A percentile compares a stretch with the other conserved stretches of the same genome.
Conservation (phyloP, 179 eudicot species). For the Nepenthes alata region DNA sequence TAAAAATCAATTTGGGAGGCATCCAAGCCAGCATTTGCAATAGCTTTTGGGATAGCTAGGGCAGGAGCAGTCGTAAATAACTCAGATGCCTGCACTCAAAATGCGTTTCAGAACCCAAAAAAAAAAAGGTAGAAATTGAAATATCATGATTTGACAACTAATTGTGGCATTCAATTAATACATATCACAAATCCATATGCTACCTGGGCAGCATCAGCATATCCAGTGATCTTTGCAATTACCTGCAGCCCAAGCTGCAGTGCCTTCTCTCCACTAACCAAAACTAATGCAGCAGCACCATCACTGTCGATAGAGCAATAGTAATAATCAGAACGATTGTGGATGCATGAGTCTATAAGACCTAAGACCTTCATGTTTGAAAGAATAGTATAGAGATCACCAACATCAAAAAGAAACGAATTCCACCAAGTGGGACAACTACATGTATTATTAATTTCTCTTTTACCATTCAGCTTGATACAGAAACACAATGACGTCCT, state of each 20-base stretch:
- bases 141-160: background rate
- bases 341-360: background rate
- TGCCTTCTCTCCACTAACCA: constrained; percentile 44
- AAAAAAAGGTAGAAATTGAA: background rate
- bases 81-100: constrained; percentile 28
- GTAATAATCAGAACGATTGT: constrained; percentile 2
- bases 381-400: background rate
- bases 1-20: constrained; percentile 38
- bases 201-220: constrained; percentile 49
- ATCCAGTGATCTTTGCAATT: constrained; percentile 40
- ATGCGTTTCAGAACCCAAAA: background rate
- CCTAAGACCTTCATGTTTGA: background rate
- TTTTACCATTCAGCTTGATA: too few relatives aligned
- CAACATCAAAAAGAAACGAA: too few relatives aligned
- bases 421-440: too few relatives aligned
- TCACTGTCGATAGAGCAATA: constrained; percentile 22
- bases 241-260: constrained; percentile 34
- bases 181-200: too few relatives aligned
- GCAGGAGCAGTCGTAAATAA: constrained; percentile 42
- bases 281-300: constrained; percentile 44
- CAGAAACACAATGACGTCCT: too few relatives aligned
- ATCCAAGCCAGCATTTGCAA: constrained; percentile 37
- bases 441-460: too few relatives aligned
- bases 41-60: constrained; percentile 42
- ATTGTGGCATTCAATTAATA: background rate